A percentile compares a stretch with the other conserved stretches of the same genome.
These are phyloP conservation scores for Graphilbum fragrans DNA, from an alignment of 2,329 filamentous ascomycete genomes.

Conservation along the genomic window DNA sequence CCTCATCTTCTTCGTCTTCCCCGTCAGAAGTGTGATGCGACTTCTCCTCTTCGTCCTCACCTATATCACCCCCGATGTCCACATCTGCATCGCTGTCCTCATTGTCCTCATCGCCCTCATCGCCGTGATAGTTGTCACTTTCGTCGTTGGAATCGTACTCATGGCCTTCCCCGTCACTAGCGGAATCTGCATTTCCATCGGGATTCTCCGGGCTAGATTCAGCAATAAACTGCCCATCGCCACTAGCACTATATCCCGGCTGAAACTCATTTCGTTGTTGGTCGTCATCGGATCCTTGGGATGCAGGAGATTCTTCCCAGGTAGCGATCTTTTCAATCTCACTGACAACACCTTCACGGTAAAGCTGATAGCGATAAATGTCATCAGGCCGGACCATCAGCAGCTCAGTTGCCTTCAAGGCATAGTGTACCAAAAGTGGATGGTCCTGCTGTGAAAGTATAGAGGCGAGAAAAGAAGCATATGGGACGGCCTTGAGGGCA, in stretches of 20 bases:
- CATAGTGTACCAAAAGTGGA: constrained; percentile 71
- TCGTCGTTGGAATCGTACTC: not conserved
- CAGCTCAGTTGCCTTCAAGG: constrained; percentile 80
- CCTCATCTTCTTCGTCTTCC: constrained; percentile 38
- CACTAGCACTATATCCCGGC: not conserved
- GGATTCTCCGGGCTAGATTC: constrained; percentile 14
- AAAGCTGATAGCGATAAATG: constrained; percentile 92
- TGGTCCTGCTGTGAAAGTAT: constrained; percentile 96
- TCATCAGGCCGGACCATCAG: constrained; percentile 72
- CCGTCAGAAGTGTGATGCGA: constrained; percentile 39
- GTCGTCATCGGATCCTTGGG: constrained; percentile 12
- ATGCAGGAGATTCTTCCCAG: constrained; percentile 14
- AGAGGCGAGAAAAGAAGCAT: constrained; percentile 88
- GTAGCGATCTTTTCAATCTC: constrained; percentile 75
- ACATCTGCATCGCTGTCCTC: constrained; percentile 14
- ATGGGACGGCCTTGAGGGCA: constrained; percentile 75
- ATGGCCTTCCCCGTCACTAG: not conserved
- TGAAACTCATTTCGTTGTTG: not conserved
- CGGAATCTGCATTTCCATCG: constrained; percentile 5
- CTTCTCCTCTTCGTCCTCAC: constrained; percentile 25
- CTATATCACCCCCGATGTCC: constrained; percentile 22
- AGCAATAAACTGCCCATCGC: constrained; percentile 5
- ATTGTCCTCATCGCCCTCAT: constrained; percentile 10
- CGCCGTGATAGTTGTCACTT: not conserved
- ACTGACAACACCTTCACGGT: constrained; percentile 87